Evolutionary conservation across 495 filamentous ascomycete genomes (phyloP).

Genomic region (Aspergillus campestris): DNA sequence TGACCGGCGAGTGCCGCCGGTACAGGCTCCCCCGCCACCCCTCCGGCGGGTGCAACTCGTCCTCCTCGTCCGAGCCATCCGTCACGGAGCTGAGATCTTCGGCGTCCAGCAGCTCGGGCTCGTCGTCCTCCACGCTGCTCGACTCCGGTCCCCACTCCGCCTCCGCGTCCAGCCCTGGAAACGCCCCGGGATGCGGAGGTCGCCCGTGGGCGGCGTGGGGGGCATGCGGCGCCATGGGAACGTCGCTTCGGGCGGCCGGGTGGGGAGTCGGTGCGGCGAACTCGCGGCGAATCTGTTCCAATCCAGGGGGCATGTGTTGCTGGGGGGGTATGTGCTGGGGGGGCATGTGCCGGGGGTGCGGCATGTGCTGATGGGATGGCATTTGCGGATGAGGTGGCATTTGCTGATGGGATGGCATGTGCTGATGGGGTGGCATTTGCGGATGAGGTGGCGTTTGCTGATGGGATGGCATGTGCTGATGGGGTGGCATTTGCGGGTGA

Average conservation of each 20-base stretch:
- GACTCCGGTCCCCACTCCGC: slow-evolving; percentile 4
- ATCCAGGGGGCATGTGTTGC: background rate
- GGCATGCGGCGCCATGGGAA: too few relatives aligned
- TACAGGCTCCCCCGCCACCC: slow-evolving; percentile 13
- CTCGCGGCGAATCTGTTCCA: too few relatives aligned
- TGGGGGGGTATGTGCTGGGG: background rate
- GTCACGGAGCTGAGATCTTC: slow-evolving; percentile 4
- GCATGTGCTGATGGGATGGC: background rate
- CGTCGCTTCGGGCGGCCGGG: too few relatives aligned
- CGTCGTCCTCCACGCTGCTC: slow-evolving; percentile 12
- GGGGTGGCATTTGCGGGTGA: background rate
- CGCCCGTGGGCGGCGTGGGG: background rate
- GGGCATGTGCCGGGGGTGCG: background rate
- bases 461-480: too few relatives aligned
- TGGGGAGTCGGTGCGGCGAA: too few relatives aligned
- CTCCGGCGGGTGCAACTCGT: background rate
- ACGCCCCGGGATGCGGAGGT: background rate
- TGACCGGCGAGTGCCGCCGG: slow-evolving; percentile 7
- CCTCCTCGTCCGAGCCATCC: slow-evolving; percentile 7
- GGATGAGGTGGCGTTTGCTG: background rate
- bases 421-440: slow-evolving; percentile 1
- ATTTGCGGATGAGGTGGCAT: background rate
- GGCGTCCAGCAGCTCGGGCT: slow-evolving; percentile 7
- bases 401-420: background rate
- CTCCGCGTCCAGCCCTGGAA: slow-evolving; percentile 9